Evolutionary conservation across 1,284 basidiomycete genomes (phyloP), one percentile per base, ranked within the genome.

Genomic region (Cerrena zonata): DNA sequence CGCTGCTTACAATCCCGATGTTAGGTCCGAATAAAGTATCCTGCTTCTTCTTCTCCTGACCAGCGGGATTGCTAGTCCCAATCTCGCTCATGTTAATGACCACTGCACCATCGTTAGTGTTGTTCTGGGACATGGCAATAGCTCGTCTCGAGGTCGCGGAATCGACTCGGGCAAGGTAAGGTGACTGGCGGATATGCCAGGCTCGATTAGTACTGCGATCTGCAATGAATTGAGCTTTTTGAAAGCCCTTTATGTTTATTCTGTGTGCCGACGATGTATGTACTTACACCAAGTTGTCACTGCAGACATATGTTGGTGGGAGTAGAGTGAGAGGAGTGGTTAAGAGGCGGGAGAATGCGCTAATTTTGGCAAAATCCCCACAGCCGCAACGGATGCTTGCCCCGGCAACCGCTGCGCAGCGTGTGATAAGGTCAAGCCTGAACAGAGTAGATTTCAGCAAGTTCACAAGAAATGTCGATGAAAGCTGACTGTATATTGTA

Each of bases 21-120:
- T 80, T 80, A 5, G 82, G 82, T 0, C 82, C 82, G 58, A 85
- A 85, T 43, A 85, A 76, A 1, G 79, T 82, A 61, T 82, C 78
- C 27, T 76, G 69, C 56, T 77, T 76, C 60, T 73, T 75, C 46
- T 74, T 70, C 52, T 70, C 42, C 25, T 30, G 60, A 55, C 56
- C 21, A 24, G 13, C 41, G 37, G 61, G 48, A 36, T 53, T 47
- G 56, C 50, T 58, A 53, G 51, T 48, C 22, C 60, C 53, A 2
- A 60, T 2, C 43, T 65, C 59, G 45, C 61, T 59, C 67, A 71
- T 67, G 61, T 71, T 72, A 56, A 71, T 62, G 42, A 71, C 65
- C 50, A 72, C 65, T 34, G 69, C 61, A 13, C 45, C 45, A 12
- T 46, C 12, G 12, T 46, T 69, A 61, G 25, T 54, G 49, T 45